phyloP scores from a whole-genome alignment of 495 filamentous ascomycete genomes.

The Opeltia flavorubescens region DNA sequence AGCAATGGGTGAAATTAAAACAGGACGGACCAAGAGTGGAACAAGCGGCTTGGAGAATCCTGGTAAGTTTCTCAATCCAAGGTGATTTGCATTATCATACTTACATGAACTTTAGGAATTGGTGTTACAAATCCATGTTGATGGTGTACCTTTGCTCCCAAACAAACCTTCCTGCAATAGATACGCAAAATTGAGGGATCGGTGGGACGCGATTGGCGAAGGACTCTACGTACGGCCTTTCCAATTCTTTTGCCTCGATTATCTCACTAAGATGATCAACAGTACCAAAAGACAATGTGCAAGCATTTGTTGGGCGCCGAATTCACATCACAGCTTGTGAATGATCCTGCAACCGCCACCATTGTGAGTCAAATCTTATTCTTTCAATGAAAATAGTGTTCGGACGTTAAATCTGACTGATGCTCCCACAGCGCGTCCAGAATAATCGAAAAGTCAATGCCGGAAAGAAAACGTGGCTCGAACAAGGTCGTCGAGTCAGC shows the following conservation, averaged over 20 bases:
- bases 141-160: background rate
- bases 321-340: conserved; percentile 20
- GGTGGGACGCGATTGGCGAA: background rate
- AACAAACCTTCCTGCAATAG: conserved; percentile 3
- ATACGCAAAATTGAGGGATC: background rate
- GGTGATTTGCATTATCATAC: conserved; percentile 4
- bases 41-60: conserved; percentile 14
- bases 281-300: conserved; percentile 25
- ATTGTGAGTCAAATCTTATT: conserved; percentile 2
- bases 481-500: conserved; percentile 7
- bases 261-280: background rate
- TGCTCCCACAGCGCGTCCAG: conserved; percentile 5
- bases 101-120: conserved; percentile 7
- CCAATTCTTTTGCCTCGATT: background rate
- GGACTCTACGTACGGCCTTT: background rate
- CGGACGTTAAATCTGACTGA: background rate
- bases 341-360: conserved; percentile 19
- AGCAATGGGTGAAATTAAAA: conserved; percentile 15
- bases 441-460: conserved; percentile 17
- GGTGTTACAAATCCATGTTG: conserved; percentile 2
- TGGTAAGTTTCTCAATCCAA: conserved; percentile 12
- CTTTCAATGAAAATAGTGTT: background rate
- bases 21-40: conserved; percentile 8
- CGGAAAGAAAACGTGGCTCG: conserved; percentile 10
- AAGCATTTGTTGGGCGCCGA: conserved; percentile 25